Percentiles rank a stretch among this genome's conserved stretches.
phyloP scores from a whole-genome alignment of 2,329 filamentous ascomycete genomes.

The Penicillium palitans region DNA sequence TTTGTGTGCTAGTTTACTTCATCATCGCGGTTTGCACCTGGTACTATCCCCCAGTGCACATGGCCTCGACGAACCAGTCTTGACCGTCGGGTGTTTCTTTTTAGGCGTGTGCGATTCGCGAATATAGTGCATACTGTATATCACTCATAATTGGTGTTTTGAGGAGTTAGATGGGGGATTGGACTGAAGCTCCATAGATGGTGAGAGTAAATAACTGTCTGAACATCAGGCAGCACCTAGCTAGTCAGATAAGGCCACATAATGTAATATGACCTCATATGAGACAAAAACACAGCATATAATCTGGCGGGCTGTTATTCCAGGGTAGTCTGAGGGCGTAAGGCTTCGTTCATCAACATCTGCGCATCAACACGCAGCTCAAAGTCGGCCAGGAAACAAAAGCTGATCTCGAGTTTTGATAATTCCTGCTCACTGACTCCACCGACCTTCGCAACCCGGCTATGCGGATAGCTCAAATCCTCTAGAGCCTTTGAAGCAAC shows the following conservation, averaged over 20 bases:
- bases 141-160: neutral
- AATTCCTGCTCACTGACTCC: constrained; percentile 82
- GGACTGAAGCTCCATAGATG: neutral
- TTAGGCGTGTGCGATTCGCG: neutral
- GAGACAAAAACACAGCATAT: neutral
- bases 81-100: neutral
- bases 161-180: neutral
- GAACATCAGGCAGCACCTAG: neutral
- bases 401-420: constrained; percentile 81
- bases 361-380: constrained; percentile 67
- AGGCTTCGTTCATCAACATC: constrained; percentile 53
- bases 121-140: neutral
- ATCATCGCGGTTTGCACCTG: constrained; percentile 63
- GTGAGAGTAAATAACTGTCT: neutral
- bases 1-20: constrained; percentile 68
- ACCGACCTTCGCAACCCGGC: constrained; percentile 80
- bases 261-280: neutral
- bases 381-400: constrained; percentile 83
- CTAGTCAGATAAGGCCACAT: constrained; percentile 2
- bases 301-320: neutral
- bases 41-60: constrained; percentile 59
- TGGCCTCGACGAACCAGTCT: constrained; percentile 22
- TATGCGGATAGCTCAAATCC: constrained; percentile 83
- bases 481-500: constrained; percentile 96
- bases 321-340: neutral